A percentile compares a stretch with the other conserved stretches of the same genome.
These are phyloP conservation scores for Chlorophyllum brunneum DNA, from an alignment of 768 basidiomycete genomes.

Conservation along the genomic window DNA sequence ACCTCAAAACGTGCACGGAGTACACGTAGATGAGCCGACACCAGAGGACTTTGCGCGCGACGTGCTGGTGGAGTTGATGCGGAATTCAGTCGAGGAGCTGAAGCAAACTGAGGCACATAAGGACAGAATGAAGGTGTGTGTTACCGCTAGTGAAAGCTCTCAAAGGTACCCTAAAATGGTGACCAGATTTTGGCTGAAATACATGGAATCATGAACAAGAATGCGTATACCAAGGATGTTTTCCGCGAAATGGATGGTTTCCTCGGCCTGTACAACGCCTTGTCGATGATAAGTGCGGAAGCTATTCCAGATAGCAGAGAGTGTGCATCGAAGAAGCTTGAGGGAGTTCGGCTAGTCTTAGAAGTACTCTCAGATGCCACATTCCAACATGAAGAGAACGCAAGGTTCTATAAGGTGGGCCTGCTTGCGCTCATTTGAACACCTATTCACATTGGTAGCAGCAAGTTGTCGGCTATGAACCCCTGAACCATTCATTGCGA, in stretches of 20 bases:
- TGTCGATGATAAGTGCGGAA: constrained; percentile 52
- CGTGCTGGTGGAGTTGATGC: constrained; percentile 68
- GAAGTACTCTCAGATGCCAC: constrained; percentile 63
- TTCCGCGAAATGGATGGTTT: constrained; percentile 85
- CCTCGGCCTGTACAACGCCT: constrained; percentile 65
- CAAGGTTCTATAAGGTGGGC: constrained; percentile 65
- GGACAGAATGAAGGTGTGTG: constrained; percentile 47
- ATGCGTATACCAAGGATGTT: constrained; percentile 61
- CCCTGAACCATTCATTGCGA: constrained; percentile 56
- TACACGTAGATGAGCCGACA: constrained; percentile 40
- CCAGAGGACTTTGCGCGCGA: constrained; percentile 75
- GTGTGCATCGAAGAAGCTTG: constrained; percentile 33
- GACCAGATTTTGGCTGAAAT: constrained; percentile 62
- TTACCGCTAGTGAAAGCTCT: not conserved
- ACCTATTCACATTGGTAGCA: constrained; percentile 19
- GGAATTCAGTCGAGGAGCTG: constrained; percentile 63
- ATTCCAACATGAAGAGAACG: constrained; percentile 49
- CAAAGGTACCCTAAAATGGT: not conserved
- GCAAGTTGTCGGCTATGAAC: constrained; percentile 61
- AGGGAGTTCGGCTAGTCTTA: constrained; percentile 60
- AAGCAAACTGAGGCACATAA: constrained; percentile 46
- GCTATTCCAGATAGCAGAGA: constrained; percentile 29
- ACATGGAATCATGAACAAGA: constrained; percentile 62
- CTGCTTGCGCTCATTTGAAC: not conserved
- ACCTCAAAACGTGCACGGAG: constrained; percentile 18